Evolutionary conservation across 2,329 filamentous ascomycete species (phyloP).

Genomic region (Cladosporium sphaerospermum): DNA sequence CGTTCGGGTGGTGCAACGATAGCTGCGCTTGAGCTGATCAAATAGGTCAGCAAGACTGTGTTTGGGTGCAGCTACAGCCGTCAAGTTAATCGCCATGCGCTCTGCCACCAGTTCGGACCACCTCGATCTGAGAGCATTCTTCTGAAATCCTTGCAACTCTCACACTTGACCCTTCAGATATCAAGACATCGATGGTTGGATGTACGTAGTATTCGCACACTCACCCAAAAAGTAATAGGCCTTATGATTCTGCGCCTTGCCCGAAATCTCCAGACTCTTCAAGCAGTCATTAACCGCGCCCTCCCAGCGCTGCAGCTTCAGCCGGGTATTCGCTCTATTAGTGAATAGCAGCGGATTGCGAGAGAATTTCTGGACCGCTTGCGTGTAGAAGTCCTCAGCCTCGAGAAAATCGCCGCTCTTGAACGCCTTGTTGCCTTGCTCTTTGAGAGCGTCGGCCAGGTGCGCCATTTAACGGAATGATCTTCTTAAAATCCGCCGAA

Average conservation of each 20-base stretch:
- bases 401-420: slow-evolving; percentile 56
- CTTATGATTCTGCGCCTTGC: slow-evolving; percentile 49
- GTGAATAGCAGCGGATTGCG: slow-evolving; percentile 76
- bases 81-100: too few relatives aligned
- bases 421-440: slow-evolving; percentile 59
- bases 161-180: too few relatives aligned
- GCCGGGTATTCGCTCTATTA: slow-evolving; percentile 77
- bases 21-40: slow-evolving; percentile 66
- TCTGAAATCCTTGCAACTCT: too few relatives aligned
- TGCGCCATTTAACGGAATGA: slow-evolving; percentile 22
- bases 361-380: slow-evolving; percentile 74
- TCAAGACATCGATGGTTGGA: too few relatives aligned
- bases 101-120: too few relatives aligned
- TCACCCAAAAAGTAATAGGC: slow-evolving; percentile 65
- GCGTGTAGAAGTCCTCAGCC: slow-evolving; percentile 64
- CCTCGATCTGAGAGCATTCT: too few relatives aligned
- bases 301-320: slow-evolving; percentile 68
- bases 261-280: slow-evolving; percentile 62
- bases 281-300: slow-evolving; percentile 72
- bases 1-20: slow-evolving; percentile 63
- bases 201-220: neutral
- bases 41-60: slow-evolving; percentile 2
- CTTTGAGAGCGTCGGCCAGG: slow-evolving; percentile 42
- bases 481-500: neutral
- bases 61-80: too few relatives aligned